A percentile compares a stretch with the other conserved stretches of the same genome.
These are phyloP conservation scores for Russula earlei DNA, from an alignment of 768 basidiomycete species.

Conservation along the genomic window DNA sequence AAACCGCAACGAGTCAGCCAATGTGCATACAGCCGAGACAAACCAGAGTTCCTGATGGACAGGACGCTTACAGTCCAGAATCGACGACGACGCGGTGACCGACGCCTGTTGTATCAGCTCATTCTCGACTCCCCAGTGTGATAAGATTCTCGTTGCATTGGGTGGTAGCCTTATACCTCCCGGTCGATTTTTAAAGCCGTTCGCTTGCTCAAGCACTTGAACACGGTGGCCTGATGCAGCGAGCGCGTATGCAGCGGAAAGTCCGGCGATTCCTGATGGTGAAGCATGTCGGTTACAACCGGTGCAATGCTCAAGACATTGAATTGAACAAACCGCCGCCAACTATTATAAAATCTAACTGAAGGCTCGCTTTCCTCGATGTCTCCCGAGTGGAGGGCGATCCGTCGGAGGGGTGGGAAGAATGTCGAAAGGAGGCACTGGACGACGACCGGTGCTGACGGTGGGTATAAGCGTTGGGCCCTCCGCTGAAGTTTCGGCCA, in stretches of 20 bases:
- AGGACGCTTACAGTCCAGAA: constrained; percentile 15
- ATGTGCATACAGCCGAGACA: too few relatives aligned
- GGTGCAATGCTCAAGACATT: background rate
- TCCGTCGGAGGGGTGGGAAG: background rate
- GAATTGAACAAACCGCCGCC: constrained; percentile 17
- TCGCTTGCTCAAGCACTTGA: constrained; percentile 13
- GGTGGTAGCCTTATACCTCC: constrained; percentile 18
- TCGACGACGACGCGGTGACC: background rate
- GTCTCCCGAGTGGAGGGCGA: background rate
- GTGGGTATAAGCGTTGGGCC: background rate
- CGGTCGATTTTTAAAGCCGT: background rate
- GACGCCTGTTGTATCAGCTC: constrained; percentile 10
- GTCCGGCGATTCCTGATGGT: constrained; percentile 16
- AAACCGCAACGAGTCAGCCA: background rate
- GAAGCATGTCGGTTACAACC: background rate
- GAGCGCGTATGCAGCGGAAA: constrained; percentile 17
- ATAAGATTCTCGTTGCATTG: constrained; percentile 13
- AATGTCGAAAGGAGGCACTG: background rate
- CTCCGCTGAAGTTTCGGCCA: background rate
- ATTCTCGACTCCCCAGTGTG: constrained; percentile 18
- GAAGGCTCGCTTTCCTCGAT: constrained; percentile 7
- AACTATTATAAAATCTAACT: constrained; percentile 17
- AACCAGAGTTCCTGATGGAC: background rate
- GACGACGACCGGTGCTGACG: background rate
- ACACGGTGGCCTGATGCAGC: constrained; percentile 18